These are phyloP conservation scores for Oehlia diaphana DNA, from an alignment of 192 early-diverging fungal species.

Conservation along the genomic window DNA sequence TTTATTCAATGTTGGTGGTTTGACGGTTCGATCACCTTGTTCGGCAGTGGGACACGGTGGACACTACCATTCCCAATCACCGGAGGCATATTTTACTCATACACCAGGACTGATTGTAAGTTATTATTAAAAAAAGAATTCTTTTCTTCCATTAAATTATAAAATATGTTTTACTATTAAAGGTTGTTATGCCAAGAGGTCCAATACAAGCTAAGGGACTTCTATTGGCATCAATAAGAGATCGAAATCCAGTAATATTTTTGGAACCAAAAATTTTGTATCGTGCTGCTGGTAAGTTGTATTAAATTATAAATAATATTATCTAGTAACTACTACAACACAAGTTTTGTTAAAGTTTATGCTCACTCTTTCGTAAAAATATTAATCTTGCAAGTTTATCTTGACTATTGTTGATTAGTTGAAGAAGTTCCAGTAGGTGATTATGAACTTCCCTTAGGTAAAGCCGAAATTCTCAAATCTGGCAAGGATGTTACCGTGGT, in stretches of 20 bases:
- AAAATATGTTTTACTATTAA: neutral
- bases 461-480: constrained; percentile 84
- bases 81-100: constrained; percentile 95
- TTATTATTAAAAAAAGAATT: neutral
- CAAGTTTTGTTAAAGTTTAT: too few relatives aligned
- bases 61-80: constrained; percentile 93
- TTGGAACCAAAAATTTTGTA: constrained; percentile 98
- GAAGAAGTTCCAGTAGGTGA: constrained; percentile 94
- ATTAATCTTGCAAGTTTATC: too few relatives aligned
- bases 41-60: constrained; percentile 96
- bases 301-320: too few relatives aligned
- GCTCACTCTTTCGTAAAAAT: too few relatives aligned
- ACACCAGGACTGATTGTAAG: constrained; percentile 85
- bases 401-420: constrained; percentile 46
- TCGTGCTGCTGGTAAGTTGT: constrained; percentile 72
- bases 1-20: constrained; percentile 84
- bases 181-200: constrained; percentile 85
- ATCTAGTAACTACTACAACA: too few relatives aligned
- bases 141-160: neutral
- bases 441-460: constrained; percentile 86
- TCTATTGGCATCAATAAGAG: constrained; percentile 84
- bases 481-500: constrained; percentile 90
- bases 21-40: constrained; percentile 89
- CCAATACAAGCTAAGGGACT: constrained; percentile 97
- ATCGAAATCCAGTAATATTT: constrained; percentile 92